Base-by-base conservation (phyloP, 176 grass and related monocot species). In the Hyparrhenia diplandra region DNA sequence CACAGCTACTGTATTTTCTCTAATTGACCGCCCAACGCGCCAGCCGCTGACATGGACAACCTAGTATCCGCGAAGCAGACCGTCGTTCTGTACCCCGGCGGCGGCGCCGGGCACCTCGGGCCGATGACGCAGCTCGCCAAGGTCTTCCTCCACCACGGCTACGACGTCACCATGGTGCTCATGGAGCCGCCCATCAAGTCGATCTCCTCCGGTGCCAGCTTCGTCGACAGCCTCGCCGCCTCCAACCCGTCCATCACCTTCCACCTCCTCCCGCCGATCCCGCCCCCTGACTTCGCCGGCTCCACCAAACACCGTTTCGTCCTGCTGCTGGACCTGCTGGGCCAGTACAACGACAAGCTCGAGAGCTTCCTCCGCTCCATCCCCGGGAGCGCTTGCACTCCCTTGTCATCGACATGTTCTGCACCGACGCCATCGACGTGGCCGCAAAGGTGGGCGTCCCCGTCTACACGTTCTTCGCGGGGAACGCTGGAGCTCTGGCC, bases 171-270 rank as follows among this genome's bases (percentile, higher is more conserved):
- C 42, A 74, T 83, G 42, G 42, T 83, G 59, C 81, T 83, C 31
- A 8, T 83, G 29, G 58, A 64, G 70, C 54, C 70, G 5, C 81
- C 81, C 5, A n/a, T 83, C 59, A 83, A 65, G 76, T 78, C 76
- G 41, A 32, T 59, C 27, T 60, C 64, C 20, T 78, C 60, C 60
- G 57, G 57, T 60, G 27, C 16, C 49, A 71, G 77, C 78, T 57
- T 82, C 61, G 61, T 85, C 49, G 64, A 88, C 32, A 27, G 85
- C 13, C 45, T 91, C 54, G 74, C 82, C 46, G 34, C 82, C 52
- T 61, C 76, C 42, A 91, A 85, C 35, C 85, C 85, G 2, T 43
- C 72, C 37, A 88, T 91, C 45, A 78, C 72, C 41, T 91, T 91
- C 51, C 71, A 85, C 61, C 36, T 82, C 28, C 86, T 91, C 21